Evolutionary conservation across 2,329 filamentous ascomycete species (phyloP).

Genomic region (Gnomoniopsis sp.): DNA sequence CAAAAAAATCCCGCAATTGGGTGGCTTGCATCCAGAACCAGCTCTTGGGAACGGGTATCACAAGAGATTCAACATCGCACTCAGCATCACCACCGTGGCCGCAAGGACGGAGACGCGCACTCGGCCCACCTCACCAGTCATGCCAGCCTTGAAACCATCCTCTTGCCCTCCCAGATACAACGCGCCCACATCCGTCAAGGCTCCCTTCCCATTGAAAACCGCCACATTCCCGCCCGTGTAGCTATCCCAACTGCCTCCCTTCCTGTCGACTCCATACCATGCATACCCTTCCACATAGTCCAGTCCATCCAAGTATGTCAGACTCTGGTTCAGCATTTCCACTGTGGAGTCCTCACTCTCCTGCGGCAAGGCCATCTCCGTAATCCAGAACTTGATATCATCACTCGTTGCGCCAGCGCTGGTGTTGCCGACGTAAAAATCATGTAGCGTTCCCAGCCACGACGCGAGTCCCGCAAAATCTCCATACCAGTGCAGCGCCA

Average conservation of each 20-base stretch:
- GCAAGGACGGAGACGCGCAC: slow-evolving; percentile 3
- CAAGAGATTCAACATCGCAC: not conserved
- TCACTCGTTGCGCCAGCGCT: slow-evolving; percentile 5
- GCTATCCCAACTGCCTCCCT: slow-evolving; percentile 33
- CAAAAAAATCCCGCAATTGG: not conserved
- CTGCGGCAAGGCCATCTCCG: slow-evolving; percentile 37
- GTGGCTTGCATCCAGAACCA: not conserved
- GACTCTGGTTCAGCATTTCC: slow-evolving; percentile 38
- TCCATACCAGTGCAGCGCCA: slow-evolving; percentile 40
- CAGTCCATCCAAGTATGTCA: slow-evolving; percentile 31
- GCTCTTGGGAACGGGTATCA: not conserved
- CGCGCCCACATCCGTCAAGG: slow-evolving; percentile 35
- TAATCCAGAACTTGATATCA: slow-evolving; percentile 33
- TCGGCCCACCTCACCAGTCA: slow-evolving; percentile 15
- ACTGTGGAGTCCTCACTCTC: slow-evolving; percentile 30
- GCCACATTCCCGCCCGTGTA: slow-evolving; percentile 38
- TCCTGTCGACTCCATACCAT: slow-evolving; percentile 39
- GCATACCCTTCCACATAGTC: slow-evolving; percentile 35
- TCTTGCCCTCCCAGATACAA: slow-evolving; percentile 36
- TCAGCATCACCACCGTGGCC: not conserved
- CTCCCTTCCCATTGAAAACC: slow-evolving; percentile 34
- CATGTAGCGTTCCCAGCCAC: slow-evolving; percentile 32
- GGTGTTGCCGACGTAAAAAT: slow-evolving; percentile 28
- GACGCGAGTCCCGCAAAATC: slow-evolving; percentile 31
- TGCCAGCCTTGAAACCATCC: slow-evolving; percentile 34